Evolutionary conservation across 1,139 yeast species (phyloP).

Genomic region (Protomyces inouyei): DNA sequence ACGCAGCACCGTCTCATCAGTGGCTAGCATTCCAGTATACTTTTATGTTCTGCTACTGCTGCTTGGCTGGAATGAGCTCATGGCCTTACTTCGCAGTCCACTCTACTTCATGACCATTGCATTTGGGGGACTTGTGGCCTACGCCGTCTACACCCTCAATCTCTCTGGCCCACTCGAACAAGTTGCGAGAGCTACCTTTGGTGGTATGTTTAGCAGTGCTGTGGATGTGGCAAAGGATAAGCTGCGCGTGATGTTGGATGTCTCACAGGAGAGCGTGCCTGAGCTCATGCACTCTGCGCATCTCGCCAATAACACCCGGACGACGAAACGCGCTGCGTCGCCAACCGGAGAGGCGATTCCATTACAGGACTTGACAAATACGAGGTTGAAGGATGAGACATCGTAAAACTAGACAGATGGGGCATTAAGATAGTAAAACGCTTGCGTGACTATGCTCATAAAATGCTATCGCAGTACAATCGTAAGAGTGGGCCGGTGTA

Average conservation of each 20-base stretch:
- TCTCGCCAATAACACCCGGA: neutral
- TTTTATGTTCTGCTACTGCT: constrained; percentile 66
- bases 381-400: neutral
- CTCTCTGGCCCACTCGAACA: constrained; percentile 64
- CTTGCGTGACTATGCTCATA: neutral
- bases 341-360: neutral
- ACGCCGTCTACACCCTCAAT: constrained; percentile 64
- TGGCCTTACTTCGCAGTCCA: constrained; percentile 83
- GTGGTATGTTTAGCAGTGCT: constrained; percentile 20
- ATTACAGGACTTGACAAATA: neutral
- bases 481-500: too few species aligned
- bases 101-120: constrained; percentile 57
- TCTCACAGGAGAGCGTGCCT: constrained; percentile 21
- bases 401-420: neutral
- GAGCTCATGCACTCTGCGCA: constrained; percentile 16
- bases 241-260: constrained; percentile 12
- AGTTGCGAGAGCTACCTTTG: constrained; percentile 15
- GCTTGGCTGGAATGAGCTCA: constrained; percentile 93
- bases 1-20: constrained; percentile 63
- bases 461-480: too few species aligned
- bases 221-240: constrained; percentile 25
- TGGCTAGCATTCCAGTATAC: constrained; percentile 77
- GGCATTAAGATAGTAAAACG: neutral
- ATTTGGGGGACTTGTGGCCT: constrained; percentile 58
- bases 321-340: neutral